These are phyloP conservation scores for Chlorella ohadii DNA, from an alignment of 139 green algal genomes.

Conservation along the genomic window DNA sequence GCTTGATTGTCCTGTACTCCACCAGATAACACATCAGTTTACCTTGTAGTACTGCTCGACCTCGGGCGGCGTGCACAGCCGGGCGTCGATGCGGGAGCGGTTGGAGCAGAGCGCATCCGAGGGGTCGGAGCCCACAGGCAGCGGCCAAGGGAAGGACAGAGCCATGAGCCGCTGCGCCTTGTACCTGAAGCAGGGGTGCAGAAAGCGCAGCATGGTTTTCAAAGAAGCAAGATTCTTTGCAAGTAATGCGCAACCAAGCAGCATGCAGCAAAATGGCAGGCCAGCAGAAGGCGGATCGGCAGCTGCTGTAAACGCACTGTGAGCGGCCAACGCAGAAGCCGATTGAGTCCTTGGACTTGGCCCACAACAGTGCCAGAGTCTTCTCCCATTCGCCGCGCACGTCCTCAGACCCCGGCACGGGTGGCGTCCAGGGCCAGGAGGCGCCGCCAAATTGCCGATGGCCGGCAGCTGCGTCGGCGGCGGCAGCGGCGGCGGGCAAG, in stretches of 20 bases:
- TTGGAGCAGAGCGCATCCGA: slow-evolving; percentile 51
- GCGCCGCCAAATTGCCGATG: no score
- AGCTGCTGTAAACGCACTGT: neutral
- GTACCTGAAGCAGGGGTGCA: neutral
- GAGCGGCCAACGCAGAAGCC: slow-evolving; percentile 54
- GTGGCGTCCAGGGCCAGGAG: no score
- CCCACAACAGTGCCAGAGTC: slow-evolving; percentile 38
- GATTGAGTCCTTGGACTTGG: slow-evolving; percentile 25
- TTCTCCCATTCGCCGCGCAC: slow-evolving; percentile 21
- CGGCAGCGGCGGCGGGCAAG: no score
- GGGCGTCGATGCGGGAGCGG: slow-evolving; percentile 18
- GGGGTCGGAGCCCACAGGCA: slow-evolving; percentile 24
- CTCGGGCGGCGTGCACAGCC: slow-evolving; percentile 46
- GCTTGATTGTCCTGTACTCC: no score
- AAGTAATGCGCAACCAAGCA: no score
- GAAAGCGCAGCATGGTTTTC: no score
- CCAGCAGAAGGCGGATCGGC: no score
- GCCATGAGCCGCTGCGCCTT: slow-evolving; percentile 31
- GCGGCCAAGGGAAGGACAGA: slow-evolving; percentile 41
- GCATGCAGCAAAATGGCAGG: no score
- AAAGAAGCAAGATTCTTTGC: no score
- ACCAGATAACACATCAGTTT: neutral
- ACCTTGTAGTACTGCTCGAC: slow-evolving; percentile 54
- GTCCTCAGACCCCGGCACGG: no score
- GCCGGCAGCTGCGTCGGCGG: no score